Evolutionary conservation across 75 land plant genomes (phyloP).

Genomic region (Cupressus sempervirens): DNA sequence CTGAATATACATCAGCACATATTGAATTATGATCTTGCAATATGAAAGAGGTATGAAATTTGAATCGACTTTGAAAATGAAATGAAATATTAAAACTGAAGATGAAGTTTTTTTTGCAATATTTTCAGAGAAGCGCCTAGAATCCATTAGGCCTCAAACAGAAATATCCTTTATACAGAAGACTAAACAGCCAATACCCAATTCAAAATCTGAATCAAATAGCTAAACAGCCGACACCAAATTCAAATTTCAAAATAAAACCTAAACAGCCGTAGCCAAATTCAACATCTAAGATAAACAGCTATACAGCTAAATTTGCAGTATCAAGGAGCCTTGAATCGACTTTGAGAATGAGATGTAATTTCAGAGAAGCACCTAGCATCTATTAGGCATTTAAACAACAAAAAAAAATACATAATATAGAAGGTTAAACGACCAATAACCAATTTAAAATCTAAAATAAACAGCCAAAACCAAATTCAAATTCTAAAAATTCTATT

Average conservation of each 20-base stretch:
- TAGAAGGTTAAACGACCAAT: neutral
- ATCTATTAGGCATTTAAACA: neutral
- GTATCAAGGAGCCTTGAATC: neutral
- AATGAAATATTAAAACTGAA: neutral
- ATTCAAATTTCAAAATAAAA: neutral
- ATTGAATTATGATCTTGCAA: constrained; percentile 4
- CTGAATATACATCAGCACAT: constrained; percentile 3
- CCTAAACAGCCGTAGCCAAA: too few species aligned
- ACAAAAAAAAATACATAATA: neutral
- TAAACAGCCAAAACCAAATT: too few species aligned
- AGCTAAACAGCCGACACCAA: neutral
- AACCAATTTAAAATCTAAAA: neutral
- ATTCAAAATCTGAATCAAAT: neutral
- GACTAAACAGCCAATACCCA: neutral
- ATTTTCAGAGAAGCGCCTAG: too few species aligned
- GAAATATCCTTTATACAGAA: neutral
- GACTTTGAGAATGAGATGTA: neutral
- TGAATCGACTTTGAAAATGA: neutral
- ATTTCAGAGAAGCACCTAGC: too few species aligned
- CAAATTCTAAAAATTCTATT: too few species aligned
- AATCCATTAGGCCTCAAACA: neutral
- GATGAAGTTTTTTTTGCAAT: too few species aligned
- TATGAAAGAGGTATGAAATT: too few species aligned
- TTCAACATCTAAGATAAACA: too few species aligned
- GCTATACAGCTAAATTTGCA: neutral